Base-by-base conservation (phyloP, 345 rosid genomes). In the Angophora floribunda region DNA sequence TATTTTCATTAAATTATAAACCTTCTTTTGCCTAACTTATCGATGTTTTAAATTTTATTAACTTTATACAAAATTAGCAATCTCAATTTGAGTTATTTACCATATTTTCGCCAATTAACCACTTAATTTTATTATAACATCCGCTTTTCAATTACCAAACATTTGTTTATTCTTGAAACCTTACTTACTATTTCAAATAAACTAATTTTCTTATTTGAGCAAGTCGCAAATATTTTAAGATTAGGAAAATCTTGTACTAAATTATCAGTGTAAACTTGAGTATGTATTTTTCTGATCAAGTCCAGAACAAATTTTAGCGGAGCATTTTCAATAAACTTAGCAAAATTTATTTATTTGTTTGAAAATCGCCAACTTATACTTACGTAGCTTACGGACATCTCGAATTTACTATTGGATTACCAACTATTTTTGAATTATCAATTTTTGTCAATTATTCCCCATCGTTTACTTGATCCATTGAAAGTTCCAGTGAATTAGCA, bases 21-120 rank as follows among this genome's bases (percentile, higher is more conserved):
- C 30, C 75, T 63, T n/a, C 17, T 63, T 63, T 63, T 63, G 36
- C 13, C 36, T n/a, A 63, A 13, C 36, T 63, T 7, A 63, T n/a
- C 70, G 0, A 28, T 28, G 30, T 13, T 88, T 90, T 91, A 89
- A 96, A 87, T 94, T 95, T 36, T 52, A 92, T 90, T 44, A 94
- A 95, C 51, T 13, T 24, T 13, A 36, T 63, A 63, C 17, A 63
- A 63, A 63, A 63, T 63, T 63, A 63, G 32, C 70, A 28, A 63
- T 16, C 67, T 63, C 70, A 63, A 28, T 28, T 28, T 63, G 70
- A 28, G 70, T 63, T 63, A 63, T 13, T 63, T 28, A 28, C 4
- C 70, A 63, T 63, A 63, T 13, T 63, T 63, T 63, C 70, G 28
- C 70, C 36, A 57, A 22, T 57, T 57, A 22, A 22, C 63, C 12